Evolutionary conservation across 2,329 filamentous ascomycete genomes (phyloP), one percentile per base, ranked within the genome.

Genomic region (Lasiodiplodia citricola): DNA sequence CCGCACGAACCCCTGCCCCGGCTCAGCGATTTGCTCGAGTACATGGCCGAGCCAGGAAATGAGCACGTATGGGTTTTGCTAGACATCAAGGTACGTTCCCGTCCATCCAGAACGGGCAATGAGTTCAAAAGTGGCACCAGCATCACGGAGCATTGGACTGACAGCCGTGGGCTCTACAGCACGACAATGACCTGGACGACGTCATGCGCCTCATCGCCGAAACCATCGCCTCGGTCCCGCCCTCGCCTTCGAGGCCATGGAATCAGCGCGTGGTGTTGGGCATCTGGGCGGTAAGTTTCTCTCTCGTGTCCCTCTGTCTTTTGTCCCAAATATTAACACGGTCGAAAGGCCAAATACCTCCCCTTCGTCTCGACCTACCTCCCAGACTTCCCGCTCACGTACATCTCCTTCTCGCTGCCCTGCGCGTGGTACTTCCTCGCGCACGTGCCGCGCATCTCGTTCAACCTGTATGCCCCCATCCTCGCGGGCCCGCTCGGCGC

Each of bases 51-150:
- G 72, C 90, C 90, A 0, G 90, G 85, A 0, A 78, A 87, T 50
- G 88, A 92, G 74, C 79, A 90, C 54, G 84, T 94, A 11, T 97
- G 94, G 94, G 74, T 96, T 6, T 80, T 97, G 70, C 83, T 98
- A 3, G 95, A 98, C 78, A 92, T 98, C 78, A 98, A 97, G 84
- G 90, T 92, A 79, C 23, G 75, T 71, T 47, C 31, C 38, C 18
- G 7, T n/a, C n/a, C 16, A 57, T 10, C 3, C 18, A 47, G 41
- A 44, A 7, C 16, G 14, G 25, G 5, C n/a, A 37, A 14, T 23
- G 28, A 31, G 8, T 25, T 14, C 37, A 21, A 38, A 25, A 3
- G 3, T 21, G 3, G 8, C 31, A 21, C 18, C n/a, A 6, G 41
- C 23, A 31, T 11, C 18, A 3, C 5, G 10, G 38, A 44, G 31